These are phyloP conservation scores for Sporisorium scitamineum DNA, from an alignment of 1,284 basidiomycete species.

Conservation along the genomic window DNA sequence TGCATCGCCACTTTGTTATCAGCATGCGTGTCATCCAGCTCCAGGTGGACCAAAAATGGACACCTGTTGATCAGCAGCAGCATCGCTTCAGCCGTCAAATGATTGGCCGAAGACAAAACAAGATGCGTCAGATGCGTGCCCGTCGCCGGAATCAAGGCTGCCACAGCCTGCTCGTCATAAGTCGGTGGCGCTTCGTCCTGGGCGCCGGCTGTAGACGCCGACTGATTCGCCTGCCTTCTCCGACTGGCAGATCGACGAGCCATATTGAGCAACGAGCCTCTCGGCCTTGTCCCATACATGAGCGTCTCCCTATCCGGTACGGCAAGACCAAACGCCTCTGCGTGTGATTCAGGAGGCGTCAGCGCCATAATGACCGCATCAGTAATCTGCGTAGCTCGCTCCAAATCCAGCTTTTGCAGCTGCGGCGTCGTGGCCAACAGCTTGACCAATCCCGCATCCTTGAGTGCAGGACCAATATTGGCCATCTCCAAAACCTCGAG, in stretches of 20 bases:
- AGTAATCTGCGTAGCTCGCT: slow-evolving; percentile 81
- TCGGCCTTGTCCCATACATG: slow-evolving; percentile 21
- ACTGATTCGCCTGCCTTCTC: slow-evolving; percentile 28
- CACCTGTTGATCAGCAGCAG: slow-evolving; percentile 49
- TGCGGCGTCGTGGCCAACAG: slow-evolving; percentile 79
- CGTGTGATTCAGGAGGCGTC: slow-evolving; percentile 72
- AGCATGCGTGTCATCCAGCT: slow-evolving; percentile 57
- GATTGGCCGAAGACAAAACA: slow-evolving; percentile 73
- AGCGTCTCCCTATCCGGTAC: slow-evolving; percentile 32
- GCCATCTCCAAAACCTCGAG: slow-evolving; percentile 86
- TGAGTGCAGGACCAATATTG: slow-evolving; percentile 72
- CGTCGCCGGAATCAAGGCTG: slow-evolving; percentile 62
- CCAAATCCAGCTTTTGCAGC: slow-evolving; percentile 83
- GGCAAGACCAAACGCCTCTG: slow-evolving; percentile 35
- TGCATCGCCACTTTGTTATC: slow-evolving; percentile 47
- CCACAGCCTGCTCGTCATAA: slow-evolving; percentile 35
- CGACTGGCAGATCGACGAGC: slow-evolving; percentile 40
- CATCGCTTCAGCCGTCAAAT: slow-evolving; percentile 34
- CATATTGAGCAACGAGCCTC: slow-evolving; percentile 31
- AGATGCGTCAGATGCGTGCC: slow-evolving; percentile 81
- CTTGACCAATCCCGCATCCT: slow-evolving; percentile 79
- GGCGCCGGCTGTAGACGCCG: not conserved
- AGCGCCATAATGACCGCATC: slow-evolving; percentile 79
- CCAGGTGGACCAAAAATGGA: slow-evolving; percentile 51
- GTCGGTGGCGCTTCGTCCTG: slow-evolving; percentile 20